phyloP scores from a whole-genome alignment of 2,329 filamentous ascomycete genomes.

The Colletotrichum higginsianum region DNA sequence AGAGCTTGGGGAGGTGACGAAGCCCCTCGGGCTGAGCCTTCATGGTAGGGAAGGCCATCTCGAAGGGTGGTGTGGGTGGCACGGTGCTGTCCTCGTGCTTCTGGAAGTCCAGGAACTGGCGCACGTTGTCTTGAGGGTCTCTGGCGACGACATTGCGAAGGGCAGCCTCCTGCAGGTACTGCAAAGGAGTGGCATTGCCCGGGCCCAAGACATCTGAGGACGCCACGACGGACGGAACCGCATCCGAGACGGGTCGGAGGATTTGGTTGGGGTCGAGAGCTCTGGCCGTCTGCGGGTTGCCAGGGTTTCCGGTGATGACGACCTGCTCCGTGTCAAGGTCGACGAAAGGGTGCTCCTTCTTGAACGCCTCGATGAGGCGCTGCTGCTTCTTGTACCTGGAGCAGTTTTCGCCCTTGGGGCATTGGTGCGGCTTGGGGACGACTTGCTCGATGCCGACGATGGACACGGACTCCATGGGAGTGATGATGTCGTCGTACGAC shows the following conservation, averaged over 20 bases:
- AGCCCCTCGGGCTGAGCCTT: slow-evolving; percentile 68
- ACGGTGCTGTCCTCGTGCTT: slow-evolving; percentile 72
- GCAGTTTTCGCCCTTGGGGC: slow-evolving; percentile 89
- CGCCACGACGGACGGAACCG: slow-evolving; percentile 85
- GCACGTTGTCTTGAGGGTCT: slow-evolving; percentile 93
- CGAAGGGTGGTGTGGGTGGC: slow-evolving; percentile 79
- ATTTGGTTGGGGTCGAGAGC: slow-evolving; percentile 70
- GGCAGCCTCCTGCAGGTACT: slow-evolving; percentile 80
- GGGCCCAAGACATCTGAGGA: slow-evolving; percentile 92
- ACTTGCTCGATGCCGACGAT: slow-evolving; percentile 94
- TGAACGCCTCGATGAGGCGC: slow-evolving; percentile 80
- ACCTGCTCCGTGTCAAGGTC: slow-evolving; percentile 76
- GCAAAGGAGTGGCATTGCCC: slow-evolving; percentile 72
- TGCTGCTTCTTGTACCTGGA: slow-evolving; percentile 87
- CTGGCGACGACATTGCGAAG: slow-evolving; percentile 79
- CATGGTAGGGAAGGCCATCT: slow-evolving; percentile 66
- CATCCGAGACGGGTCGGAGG: slow-evolving; percentile 80
- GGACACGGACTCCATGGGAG: slow-evolving; percentile 86
- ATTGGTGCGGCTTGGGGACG: slow-evolving; percentile 86
- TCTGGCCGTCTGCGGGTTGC: slow-evolving; percentile 78
- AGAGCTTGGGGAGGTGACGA: slow-evolving; percentile 72
- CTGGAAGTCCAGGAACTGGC: slow-evolving; percentile 92
- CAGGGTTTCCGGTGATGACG: slow-evolving; percentile 83
- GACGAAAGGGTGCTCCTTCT: slow-evolving; percentile 80
- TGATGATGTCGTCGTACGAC: slow-evolving; percentile 75